A percentile compares a stretch with the other conserved stretches of the same genome.
These are phyloP conservation scores for Stemphylium vesicarium DNA, from an alignment of 2,329 filamentous ascomycete genomes.

Conservation along the genomic window DNA sequence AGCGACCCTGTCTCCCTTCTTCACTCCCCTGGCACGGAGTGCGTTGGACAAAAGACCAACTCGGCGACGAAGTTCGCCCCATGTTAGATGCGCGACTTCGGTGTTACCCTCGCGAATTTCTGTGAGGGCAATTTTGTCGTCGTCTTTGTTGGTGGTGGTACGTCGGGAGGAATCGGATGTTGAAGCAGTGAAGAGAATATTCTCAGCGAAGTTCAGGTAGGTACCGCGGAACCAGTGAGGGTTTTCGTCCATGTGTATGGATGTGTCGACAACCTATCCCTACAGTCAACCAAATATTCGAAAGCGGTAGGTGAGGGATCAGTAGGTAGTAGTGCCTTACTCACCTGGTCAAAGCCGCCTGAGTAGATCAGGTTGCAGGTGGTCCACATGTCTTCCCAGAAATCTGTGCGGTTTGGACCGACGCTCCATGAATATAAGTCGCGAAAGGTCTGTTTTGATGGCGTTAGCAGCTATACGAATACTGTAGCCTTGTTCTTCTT, in stretches of 20 bases:
- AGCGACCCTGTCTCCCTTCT: slow-evolving; percentile 75
- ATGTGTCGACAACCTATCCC: slow-evolving; percentile 68
- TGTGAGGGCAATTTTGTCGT: slow-evolving; percentile 72
- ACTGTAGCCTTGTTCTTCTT: no score
- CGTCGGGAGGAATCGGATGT: slow-evolving; percentile 53
- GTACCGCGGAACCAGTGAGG: slow-evolving; percentile 81
- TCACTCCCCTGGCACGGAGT: slow-evolving; percentile 69
- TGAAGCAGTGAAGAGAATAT: slow-evolving; percentile 68
- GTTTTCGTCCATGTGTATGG: slow-evolving; percentile 70
- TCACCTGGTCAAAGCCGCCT: slow-evolving; percentile 36
- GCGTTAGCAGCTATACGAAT: no score
- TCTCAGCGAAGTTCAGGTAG: slow-evolving; percentile 79
- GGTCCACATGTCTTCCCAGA: slow-evolving; percentile 46
- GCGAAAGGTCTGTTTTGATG: slow-evolving; percentile 62
- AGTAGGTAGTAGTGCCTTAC: neutral
- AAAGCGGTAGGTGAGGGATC: no score
- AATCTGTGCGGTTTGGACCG: slow-evolving; percentile 58
- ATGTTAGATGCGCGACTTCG: slow-evolving; percentile 63
- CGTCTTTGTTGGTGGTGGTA: slow-evolving; percentile 69
- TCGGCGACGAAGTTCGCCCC: slow-evolving; percentile 67
- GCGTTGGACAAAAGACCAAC: slow-evolving; percentile 69
- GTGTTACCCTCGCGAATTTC: slow-evolving; percentile 73
- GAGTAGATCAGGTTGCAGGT: slow-evolving; percentile 38
- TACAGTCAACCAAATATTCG: neutral
- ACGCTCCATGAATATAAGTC: slow-evolving; percentile 76